phyloP scores from a whole-genome alignment of 2,329 filamentous ascomycete genomes.

The Penicillium expansum region DNA sequence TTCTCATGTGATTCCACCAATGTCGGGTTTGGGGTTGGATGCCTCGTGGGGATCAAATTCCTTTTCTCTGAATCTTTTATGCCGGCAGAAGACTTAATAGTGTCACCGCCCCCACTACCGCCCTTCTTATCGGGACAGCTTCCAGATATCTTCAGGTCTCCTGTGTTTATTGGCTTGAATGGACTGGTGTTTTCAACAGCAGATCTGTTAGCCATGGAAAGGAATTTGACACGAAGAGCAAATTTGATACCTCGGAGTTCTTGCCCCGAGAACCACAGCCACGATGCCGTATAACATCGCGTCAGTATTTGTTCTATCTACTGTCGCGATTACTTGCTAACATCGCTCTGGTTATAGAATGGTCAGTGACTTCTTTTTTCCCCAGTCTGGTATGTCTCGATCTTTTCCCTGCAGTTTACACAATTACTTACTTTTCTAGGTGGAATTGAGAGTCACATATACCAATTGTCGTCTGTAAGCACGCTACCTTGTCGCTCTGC shows the following conservation, averaged over 20 bases:
- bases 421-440: constrained; percentile 44
- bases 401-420: background rate
- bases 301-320: constrained; percentile 44
- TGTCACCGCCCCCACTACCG: background rate
- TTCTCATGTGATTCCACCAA: constrained; percentile 27
- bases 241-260: constrained; percentile 11
- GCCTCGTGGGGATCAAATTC: constrained; percentile 9
- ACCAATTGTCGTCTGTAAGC: constrained; percentile 78
- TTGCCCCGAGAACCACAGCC: constrained; percentile 23
- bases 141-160: background rate
- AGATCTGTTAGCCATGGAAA: constrained; percentile 23
- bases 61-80: constrained; percentile 20
- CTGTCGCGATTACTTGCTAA: constrained; percentile 27
- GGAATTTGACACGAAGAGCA: background rate
- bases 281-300: constrained; percentile 69
- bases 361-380: constrained; percentile 99
- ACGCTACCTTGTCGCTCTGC: background rate
- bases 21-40: constrained; percentile 3
- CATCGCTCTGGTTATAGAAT: constrained; percentile 54
- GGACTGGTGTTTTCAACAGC: constrained; percentile 3
- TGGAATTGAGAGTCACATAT: constrained; percentile 96
- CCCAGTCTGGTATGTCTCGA: constrained; percentile 66
- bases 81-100: constrained; percentile 21
- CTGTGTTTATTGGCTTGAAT: background rate
- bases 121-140: constrained; percentile 10